Base-by-base conservation (phyloP, 176 grass and related monocot genomes). In the Cenchrus fungigraminus region DNA sequence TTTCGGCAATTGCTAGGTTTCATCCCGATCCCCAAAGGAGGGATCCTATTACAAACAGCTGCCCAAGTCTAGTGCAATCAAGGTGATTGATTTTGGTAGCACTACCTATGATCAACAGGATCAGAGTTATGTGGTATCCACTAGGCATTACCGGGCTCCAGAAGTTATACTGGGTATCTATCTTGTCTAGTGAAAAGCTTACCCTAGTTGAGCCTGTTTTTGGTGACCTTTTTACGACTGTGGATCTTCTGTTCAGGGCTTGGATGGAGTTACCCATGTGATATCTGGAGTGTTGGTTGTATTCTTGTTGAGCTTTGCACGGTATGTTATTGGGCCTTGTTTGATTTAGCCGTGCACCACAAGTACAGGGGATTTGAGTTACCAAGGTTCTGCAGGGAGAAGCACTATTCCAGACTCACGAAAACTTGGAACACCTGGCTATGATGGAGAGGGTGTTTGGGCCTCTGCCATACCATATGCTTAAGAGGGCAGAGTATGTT, bases 1-100 rank as follows among this genome's bases (percentile, higher is more conserved):
- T 22, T 15, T 59, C 1, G 15, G 8, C 46, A 58, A 29, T 15
- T 79, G 67, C 13, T 79, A 98, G 95, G 95, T 88, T 71, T 91
- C 90, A 46, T 86, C 87, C 0, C 84, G 91, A 59, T 89, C 92
- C 1, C 87, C 84, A 3, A 91, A 91, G 66, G 92, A 93, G 52
- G 92, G 86, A 10, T 98, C 95, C 8, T 98, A 91, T 20, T 98
- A 86, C 79, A 98, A 95, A 29, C 59, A 43, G 28, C 34, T 98
- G 70, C 95, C 93, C 6, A 98, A 98, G 78, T 98, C 97, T 22
- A 94, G 94, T 86, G 92, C 86, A 71, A 94, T 99, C 45, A 99
- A 99, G 86, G 87, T 99, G 53, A 99, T 99, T 81, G 97, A 99
- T 94, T 99, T 99, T 99, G 97, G 97, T 32, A 99, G 97, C 82